Evolutionary conservation across 2,329 filamentous ascomycete genomes (phyloP), one percentile per base, ranked within the genome.

Genomic region (Trichoderma atrobrunneum): DNA sequence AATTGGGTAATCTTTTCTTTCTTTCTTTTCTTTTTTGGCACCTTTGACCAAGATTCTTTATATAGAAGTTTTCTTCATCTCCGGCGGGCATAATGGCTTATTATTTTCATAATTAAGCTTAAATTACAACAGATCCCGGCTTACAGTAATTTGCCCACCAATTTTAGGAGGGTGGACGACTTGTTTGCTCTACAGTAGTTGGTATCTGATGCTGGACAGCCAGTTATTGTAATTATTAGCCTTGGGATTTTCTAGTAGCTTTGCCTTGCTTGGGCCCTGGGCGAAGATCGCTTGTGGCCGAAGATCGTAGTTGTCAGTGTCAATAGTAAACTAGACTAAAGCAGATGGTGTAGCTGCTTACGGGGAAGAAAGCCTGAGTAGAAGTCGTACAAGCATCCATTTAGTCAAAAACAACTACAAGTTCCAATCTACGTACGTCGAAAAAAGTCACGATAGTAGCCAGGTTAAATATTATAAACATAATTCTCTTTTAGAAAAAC

Each of bases 51-150:
- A 18, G 43, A 18, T 21, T 24, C 62, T 54, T 56, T 66, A 64
- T 64, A 64, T 64, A 64, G 39, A 32, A 51, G 26, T 24, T 26
- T 11, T 32, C 43, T 34, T 66, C 63, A 56, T 66, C 48, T 66
- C 63, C 3, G 16, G 16, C 3, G 10, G 48, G 34, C 43, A 30
- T 51, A 66, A 14, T 14, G 24, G 26, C 36, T 64, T 11, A n/a
- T n/a, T n/a, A 43, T 43, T 39, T 36, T 21, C 43, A 51, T 51
- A 56, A 56, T 66, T 66, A 56, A 66, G 63, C 63, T 66, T 66
- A 66, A 39, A 36, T 66, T 32, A 3, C 12, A 11, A 7, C 26
- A 18, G 26, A 36, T 36, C 63, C 30, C 21, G n/a, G 43, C 54
- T n/a, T n/a, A n/a, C n/a, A n/a, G 5, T 32, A 36, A 34, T 30